Percentiles rank a stretch among this genome's conserved stretches.
Evolutionary conservation across 225 moss, liverwort and hornwort genomes (phyloP).

Genomic region (Asterella californica): DNA sequence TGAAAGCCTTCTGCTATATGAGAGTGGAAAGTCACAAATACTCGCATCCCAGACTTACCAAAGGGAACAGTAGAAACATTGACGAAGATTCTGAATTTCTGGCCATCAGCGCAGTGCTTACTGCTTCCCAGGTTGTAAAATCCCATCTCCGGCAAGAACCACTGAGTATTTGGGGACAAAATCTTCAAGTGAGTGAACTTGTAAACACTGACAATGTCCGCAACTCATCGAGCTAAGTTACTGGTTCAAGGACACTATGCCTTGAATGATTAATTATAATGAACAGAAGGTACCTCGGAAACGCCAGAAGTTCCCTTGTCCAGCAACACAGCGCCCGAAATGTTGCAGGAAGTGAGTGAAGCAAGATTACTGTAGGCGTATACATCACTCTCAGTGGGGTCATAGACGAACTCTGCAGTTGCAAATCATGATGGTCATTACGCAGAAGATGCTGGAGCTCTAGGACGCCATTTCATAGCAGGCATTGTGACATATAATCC

Average conservation of each 20-base stretch:
- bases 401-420: background rate
- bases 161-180: background rate
- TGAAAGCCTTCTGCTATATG: background rate
- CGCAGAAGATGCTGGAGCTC: background rate
- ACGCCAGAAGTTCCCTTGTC: background rate
- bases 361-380: background rate
- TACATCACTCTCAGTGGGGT: background rate
- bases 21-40: too few species aligned
- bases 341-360: conserved; percentile 1
- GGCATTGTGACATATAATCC: too few species aligned
- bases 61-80: conserved; percentile 6
- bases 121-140: conserved; percentile 11
- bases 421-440: background rate
- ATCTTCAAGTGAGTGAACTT: background rate
- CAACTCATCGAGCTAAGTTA: background rate
- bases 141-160: background rate
- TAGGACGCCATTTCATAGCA: too few species aligned
- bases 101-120: conserved; percentile 8
- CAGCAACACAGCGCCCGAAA: background rate
- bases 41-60: background rate
- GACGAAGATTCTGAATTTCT: conserved; percentile 16
- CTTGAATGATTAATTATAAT: background rate
- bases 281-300: background rate
- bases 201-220: background rate
- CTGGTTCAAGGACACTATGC: too few species aligned